These are phyloP conservation scores for Ceratobasidium papillatum DNA, from an alignment of 1,284 basidiomycete species.

Conservation along the genomic window DNA sequence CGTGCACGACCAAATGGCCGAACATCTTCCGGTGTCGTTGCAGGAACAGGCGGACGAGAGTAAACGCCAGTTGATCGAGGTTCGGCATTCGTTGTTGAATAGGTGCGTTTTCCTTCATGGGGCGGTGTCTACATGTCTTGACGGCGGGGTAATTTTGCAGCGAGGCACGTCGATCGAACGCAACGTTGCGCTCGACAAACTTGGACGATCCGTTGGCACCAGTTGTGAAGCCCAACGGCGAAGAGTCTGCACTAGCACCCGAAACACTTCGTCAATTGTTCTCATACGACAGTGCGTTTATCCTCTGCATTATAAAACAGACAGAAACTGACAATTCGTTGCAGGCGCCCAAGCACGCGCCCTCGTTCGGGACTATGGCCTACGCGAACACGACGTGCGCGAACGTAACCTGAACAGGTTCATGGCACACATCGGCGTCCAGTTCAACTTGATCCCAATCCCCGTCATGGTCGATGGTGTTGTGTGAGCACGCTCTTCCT, in stretches of 20 bases:
- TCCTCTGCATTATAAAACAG: neutral
- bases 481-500: constrained; percentile 9
- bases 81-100: constrained; percentile 59
- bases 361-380: constrained; percentile 60
- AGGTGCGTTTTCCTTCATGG: constrained; percentile 56
- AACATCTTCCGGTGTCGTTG: constrained; percentile 60
- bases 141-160: constrained; percentile 49
- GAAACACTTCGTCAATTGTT: constrained; percentile 60
- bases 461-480: constrained; percentile 37
- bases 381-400: constrained; percentile 54
- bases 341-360: constrained; percentile 54
- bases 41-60: constrained; percentile 58
- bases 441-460: constrained; percentile 44
- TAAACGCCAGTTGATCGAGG: constrained; percentile 55
- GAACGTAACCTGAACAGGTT: constrained; percentile 45
- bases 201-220: constrained; percentile 57
- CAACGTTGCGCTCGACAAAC: constrained; percentile 55
- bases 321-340: neutral
- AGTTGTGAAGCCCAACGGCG: constrained; percentile 61
- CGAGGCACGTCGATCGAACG: constrained; percentile 61
- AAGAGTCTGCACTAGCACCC: constrained; percentile 59
- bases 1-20: constrained; percentile 58
- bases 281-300: constrained; percentile 59
- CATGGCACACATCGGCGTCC: constrained; percentile 45
- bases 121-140: neutral